These are phyloP conservation scores for Rubia yunnanensis DNA, from an alignment of 257 asterid genomes.

Conservation along the genomic window DNA sequence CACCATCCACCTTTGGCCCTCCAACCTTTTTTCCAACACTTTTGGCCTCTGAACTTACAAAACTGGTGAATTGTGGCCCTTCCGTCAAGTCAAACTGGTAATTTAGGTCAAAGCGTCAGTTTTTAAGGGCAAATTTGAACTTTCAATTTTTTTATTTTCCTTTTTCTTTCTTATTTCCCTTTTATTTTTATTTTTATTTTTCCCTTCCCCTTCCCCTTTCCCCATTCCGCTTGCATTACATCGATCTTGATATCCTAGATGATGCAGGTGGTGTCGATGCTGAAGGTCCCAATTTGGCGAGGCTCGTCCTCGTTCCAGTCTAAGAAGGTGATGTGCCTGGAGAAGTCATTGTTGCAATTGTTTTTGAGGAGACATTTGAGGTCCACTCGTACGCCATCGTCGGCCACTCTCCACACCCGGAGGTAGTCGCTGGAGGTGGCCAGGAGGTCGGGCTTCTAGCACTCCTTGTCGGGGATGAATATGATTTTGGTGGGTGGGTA, in stretches of 20 bases:
- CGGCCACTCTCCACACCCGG: constrained; percentile 73
- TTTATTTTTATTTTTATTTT: too few relatives aligned
- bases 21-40: too few relatives aligned
- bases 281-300: constrained; percentile 79
- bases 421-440: constrained; percentile 87
- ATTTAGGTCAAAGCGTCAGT: too few relatives aligned
- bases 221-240: too few relatives aligned
- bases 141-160: too few relatives aligned
- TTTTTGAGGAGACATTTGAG: constrained; percentile 54
- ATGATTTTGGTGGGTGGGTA: constrained; percentile 88
- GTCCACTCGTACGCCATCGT: constrained; percentile 49
- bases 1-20: too few relatives aligned
- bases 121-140: too few relatives aligned
- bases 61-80: too few relatives aligned
- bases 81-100: too few relatives aligned
- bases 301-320: constrained; percentile 99
- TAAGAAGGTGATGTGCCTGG: constrained; percentile 81
- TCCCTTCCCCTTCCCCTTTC: too few relatives aligned
- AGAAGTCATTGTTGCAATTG: constrained; percentile 78
- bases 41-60: too few relatives aligned
- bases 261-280: constrained; percentile 87
- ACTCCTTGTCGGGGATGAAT: constrained; percentile 85
- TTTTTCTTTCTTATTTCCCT: too few relatives aligned
- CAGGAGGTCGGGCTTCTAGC: constrained; percentile 77
- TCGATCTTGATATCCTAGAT: constrained; percentile 95